These are phyloP conservation scores for Nannizziopsis barbatae DNA, from an alignment of 2,329 filamentous ascomycete genomes.

Conservation along the genomic window DNA sequence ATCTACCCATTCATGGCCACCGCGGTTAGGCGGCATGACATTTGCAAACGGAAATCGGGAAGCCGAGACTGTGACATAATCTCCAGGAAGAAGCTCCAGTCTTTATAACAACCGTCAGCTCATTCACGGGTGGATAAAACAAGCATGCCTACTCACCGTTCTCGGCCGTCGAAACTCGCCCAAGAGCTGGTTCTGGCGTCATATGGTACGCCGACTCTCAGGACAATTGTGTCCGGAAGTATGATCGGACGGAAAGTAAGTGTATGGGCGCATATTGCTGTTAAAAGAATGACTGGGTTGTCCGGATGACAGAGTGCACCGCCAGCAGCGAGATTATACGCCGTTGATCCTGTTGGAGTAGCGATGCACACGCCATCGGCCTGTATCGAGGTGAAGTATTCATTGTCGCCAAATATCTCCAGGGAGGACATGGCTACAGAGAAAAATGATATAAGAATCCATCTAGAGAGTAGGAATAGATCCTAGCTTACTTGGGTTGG, in stretches of 20 bases:
- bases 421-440: slow-evolving; percentile 76
- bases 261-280: slow-evolving; percentile 85
- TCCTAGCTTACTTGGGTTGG: slow-evolving; percentile 65
- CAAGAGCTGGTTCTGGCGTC: slow-evolving; percentile 79
- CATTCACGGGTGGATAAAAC: background rate
- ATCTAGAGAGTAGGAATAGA: background rate
- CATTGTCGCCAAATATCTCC: slow-evolving; percentile 78
- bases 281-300: slow-evolving; percentile 77
- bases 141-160: slow-evolving; percentile 43
- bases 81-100: slow-evolving; percentile 39
- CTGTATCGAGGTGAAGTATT: slow-evolving; percentile 84
- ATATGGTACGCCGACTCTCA: slow-evolving; percentile 89
- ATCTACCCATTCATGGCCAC: slow-evolving; percentile 41
- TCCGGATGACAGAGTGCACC: slow-evolving; percentile 90
- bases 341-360: slow-evolving; percentile 88
- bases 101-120: slow-evolving; percentile 20
- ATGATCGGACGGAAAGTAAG: slow-evolving; percentile 87
- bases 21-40: slow-evolving; percentile 34
- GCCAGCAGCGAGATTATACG: slow-evolving; percentile 85
- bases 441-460: background rate
- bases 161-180: slow-evolving; percentile 95
- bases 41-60: slow-evolving; percentile 43
- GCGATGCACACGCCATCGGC: slow-evolving; percentile 91
- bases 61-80: slow-evolving; percentile 44
- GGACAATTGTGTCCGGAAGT: slow-evolving; percentile 89